A percentile compares a stretch with the other conserved stretches of the same genome.
These are phyloP conservation scores for Rhodosporidiobolus odoratus DNA, from an alignment of 768 basidiomycete genomes.

Conservation along the genomic window DNA sequence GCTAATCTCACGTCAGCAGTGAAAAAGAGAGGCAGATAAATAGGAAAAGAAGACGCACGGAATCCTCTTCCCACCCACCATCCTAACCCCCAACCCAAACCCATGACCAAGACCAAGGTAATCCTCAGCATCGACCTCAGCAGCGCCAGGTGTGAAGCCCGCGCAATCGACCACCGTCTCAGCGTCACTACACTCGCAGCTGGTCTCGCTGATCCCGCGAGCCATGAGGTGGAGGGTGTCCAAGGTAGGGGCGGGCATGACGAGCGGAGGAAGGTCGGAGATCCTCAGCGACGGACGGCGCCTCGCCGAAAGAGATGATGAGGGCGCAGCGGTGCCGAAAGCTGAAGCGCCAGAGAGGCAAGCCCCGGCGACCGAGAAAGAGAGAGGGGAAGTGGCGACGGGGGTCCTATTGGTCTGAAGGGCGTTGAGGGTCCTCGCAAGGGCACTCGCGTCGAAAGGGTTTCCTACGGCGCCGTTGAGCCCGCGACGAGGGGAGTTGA, in stretches of 20 bases:
- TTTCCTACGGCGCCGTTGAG: background rate
- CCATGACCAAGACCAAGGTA: background rate
- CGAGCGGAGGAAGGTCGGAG: slow-evolving; percentile 20
- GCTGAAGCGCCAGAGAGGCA: background rate
- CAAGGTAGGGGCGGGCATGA: background rate
- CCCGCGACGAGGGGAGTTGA: slow-evolving; percentile 11
- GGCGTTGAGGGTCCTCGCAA: background rate
- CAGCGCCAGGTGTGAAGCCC: background rate
- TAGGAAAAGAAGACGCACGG: background rate
- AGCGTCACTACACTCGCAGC: background rate
- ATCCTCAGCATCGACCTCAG: background rate
- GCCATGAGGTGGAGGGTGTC: background rate
- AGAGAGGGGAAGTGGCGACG: background rate
- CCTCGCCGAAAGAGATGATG: slow-evolving; percentile 8
- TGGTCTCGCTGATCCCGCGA: background rate
- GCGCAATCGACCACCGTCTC: background rate
- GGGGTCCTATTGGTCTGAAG: background rate
- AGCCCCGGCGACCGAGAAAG: background rate
- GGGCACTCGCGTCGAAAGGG: background rate
- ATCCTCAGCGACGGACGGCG: slow-evolving; percentile 19
- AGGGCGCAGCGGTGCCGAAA: background rate
- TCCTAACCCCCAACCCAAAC: background rate
- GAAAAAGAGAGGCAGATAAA: background rate
- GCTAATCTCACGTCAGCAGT: background rate
- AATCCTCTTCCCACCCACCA: background rate